A percentile compares a stretch with the other conserved stretches of the same genome.
Conservation (phyloP, 805 yeast genomes). For the Grigorovia yakushimaensis region DNA sequence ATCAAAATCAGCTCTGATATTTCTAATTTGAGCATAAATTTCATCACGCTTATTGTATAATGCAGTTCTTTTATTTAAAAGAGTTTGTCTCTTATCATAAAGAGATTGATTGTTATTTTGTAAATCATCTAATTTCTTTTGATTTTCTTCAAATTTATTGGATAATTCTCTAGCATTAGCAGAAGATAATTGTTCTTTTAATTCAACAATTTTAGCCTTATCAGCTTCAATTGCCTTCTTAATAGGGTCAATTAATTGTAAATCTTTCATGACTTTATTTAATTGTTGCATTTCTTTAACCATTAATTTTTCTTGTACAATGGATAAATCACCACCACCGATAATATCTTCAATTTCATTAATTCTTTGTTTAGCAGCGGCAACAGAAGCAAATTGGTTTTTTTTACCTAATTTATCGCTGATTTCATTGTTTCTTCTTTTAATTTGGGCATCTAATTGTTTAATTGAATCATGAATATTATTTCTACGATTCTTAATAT, state of each 20-base stretch:
- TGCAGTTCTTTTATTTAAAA: slow-evolving; percentile 57
- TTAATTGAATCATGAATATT: slow-evolving; percentile 56
- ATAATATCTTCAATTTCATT: slow-evolving; percentile 59
- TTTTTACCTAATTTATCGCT: slow-evolving; percentile 36
- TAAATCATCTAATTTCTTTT: slow-evolving; percentile 60
- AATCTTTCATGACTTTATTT: slow-evolving; percentile 73
- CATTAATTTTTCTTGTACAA: slow-evolving; percentile 82
- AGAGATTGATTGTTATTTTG: slow-evolving; percentile 48
- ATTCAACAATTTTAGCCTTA: slow-evolving; percentile 61
- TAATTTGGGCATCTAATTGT: slow-evolving; percentile 55
- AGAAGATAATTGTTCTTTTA: slow-evolving; percentile 56
- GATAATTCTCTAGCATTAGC: slow-evolving; percentile 55
- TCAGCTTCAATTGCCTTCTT: slow-evolving; percentile 76
- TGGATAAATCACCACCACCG: slow-evolving; percentile 67
- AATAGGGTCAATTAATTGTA: slow-evolving; percentile 58
- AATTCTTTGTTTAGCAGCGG: slow-evolving; percentile 61
- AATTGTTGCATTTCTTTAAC: slow-evolving; percentile 79
- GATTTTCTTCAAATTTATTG: slow-evolving; percentile 56
- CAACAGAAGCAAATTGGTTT: slow-evolving; percentile 57
- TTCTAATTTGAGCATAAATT: slow-evolving; percentile 55
- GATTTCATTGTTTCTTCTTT: slow-evolving; percentile 68
- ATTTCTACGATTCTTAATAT: slow-evolving; percentile 37
- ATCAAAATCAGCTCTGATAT: slow-evolving; percentile 65
- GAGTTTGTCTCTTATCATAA: slow-evolving; percentile 54
- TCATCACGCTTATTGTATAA: slow-evolving; percentile 60